These are phyloP conservation scores for Rugonectria rugulosa DNA, from an alignment of 2,329 filamentous ascomycete genomes.

Conservation along the genomic window DNA sequence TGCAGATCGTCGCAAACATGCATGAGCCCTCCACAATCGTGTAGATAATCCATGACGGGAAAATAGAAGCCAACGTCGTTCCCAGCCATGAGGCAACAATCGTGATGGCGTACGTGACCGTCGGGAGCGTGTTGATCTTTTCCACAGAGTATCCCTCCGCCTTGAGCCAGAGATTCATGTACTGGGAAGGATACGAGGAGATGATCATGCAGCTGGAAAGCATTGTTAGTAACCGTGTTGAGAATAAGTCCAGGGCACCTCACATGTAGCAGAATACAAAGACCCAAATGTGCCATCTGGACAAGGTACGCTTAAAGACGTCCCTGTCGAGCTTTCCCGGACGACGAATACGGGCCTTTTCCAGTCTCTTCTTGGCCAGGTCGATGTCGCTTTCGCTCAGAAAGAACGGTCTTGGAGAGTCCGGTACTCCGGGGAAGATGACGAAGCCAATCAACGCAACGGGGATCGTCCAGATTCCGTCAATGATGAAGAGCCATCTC, in stretches of 20 bases:
- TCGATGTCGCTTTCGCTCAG: slow-evolving; percentile 4
- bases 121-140: slow-evolving; percentile 40
- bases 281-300: slow-evolving; percentile 3
- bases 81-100: slow-evolving; percentile 40
- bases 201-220: slow-evolving; percentile 33
- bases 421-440: slow-evolving; percentile 17
- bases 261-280: slow-evolving; percentile 34
- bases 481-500: slow-evolving; percentile 42
- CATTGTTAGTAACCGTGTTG: slow-evolving; percentile 1
- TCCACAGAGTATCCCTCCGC: slow-evolving; percentile 31
- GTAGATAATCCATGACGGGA: slow-evolving; percentile 11
- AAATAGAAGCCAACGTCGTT: slow-evolving; percentile 29
- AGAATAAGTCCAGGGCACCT: neutral
- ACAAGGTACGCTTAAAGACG: slow-evolving; percentile 3
- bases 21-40: slow-evolving; percentile 2
- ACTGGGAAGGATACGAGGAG: slow-evolving; percentile 36
- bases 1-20: slow-evolving; percentile 15
- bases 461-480: slow-evolving; percentile 16
- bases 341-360: slow-evolving; percentile 11
- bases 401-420: slow-evolving; percentile 10
- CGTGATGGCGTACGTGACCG: slow-evolving; percentile 37
- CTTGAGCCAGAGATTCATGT: slow-evolving; percentile 41
- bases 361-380: slow-evolving; percentile 11
- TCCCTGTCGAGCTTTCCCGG: slow-evolving; percentile 6
- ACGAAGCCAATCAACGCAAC: slow-evolving; percentile 16